Evolutionary conservation across 768 basidiomycete species (phyloP).

Genomic region (Rhodosporidiobolus sp.): DNA sequence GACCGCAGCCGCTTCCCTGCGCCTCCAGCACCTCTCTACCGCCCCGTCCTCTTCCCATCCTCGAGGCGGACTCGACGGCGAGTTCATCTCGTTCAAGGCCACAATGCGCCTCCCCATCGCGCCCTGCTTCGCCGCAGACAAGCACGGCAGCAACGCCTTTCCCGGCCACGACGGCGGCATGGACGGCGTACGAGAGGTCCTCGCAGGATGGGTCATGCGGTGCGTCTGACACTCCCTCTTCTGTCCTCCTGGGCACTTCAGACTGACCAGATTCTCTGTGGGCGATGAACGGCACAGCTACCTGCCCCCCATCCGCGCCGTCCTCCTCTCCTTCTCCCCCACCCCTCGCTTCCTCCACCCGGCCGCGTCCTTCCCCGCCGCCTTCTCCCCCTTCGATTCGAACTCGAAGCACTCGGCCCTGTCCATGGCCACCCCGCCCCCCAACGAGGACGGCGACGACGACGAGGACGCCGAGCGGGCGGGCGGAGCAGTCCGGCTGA

Average conservation of each 20-base stretch:
- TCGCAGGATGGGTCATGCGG: slow-evolving; percentile 53
- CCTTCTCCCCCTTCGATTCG: slow-evolving; percentile 20
- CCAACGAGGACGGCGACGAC: slow-evolving; percentile 3
- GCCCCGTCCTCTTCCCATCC: not conserved
- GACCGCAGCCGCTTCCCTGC: slow-evolving; percentile 5
- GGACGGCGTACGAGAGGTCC: slow-evolving; percentile 50
- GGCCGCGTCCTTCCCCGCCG: slow-evolving; percentile 24
- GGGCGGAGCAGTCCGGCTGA: slow-evolving; percentile 12
- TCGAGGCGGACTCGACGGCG: not conserved
- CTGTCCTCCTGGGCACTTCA: too few species aligned
- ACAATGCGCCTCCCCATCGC: slow-evolving; percentile 42
- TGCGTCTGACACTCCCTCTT: slow-evolving; percentile 39
- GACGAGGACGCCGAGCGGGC: not conserved
- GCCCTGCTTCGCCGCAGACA: slow-evolving; percentile 27
- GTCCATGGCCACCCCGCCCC: not conserved
- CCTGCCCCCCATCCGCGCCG: slow-evolving; percentile 50
- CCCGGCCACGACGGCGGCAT: slow-evolving; percentile 44
- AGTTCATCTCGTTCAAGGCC: slow-evolving; percentile 41
- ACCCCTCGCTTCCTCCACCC: slow-evolving; percentile 44
- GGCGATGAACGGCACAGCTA: slow-evolving; percentile 46
- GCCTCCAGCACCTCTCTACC: slow-evolving; percentile 5
- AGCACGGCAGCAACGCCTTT: slow-evolving; percentile 33
- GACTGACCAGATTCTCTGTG: not conserved
- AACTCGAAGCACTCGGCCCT: not conserved
- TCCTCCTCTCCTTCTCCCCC: slow-evolving; percentile 51